Base-by-base conservation (phyloP, 768 basidiomycete species). In the Boletus vinaceobasis region DNA sequence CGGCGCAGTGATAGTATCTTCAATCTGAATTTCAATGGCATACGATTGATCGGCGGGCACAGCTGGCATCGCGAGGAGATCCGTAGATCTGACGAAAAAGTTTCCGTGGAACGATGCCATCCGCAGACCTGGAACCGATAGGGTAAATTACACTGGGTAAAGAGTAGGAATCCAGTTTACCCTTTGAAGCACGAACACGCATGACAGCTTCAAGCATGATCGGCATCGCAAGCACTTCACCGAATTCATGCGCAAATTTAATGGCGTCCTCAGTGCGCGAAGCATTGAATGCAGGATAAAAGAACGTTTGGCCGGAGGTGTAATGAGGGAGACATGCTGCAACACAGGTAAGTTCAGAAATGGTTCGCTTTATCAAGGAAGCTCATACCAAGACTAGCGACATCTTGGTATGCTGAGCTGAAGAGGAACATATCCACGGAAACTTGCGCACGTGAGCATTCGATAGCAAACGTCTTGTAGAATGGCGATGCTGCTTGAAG, bases 381-480 rank as follows among this genome's bases (percentile, higher is more conserved):
- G 4, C 23, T 29, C 47, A 58, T 67, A 92, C 93, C 88, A 17
- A 99, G 79, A 56, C 86, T 93, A 1, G 97, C 93, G 42, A 98
- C 93, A 73, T 98, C 97, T 62, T 95, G 94, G 68, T 98, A 99
- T 19, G 80, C 78, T 8, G 93, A 80, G 60, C 91, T 91, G 77
- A 98, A 98, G 54, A 99, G 78, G 86, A 98, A 98, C 96, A 99
- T 98, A 70, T 98, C 96, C 55, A 98, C 96, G 0, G 94, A 93
- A 43, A 99, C 92, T 71, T 98, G 97, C 5, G 91, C 87, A 54
- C 95, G 85, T 13, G 96, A 98, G 69, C 96, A 98, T 63, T 98
- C 97, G 65, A 98, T 99, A 17, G 97, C 94, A 61, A 98, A 98
- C 0, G 91, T 93, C 78, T 99, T 99, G 80, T 98, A 98, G 77